Base-by-base conservation (phyloP, 2,329 filamentous ascomycete genomes). In the Orbilia ellipsospora region DNA sequence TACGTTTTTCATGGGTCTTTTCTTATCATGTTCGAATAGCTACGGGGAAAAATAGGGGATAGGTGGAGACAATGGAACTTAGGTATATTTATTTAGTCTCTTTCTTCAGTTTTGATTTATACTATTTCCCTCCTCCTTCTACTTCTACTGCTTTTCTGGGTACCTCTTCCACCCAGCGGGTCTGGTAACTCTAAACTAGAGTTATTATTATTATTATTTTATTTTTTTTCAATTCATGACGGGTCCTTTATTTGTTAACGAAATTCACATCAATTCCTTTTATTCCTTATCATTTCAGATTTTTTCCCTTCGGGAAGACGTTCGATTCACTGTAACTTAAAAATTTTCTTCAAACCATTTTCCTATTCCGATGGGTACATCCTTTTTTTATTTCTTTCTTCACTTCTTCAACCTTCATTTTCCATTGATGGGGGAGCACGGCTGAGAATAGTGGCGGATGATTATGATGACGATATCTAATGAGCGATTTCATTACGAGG, bases 1-100 rank as follows among this genome's bases (percentile, higher is more conserved):
- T 70, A 69, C 60, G 59, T 76, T 65, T 66, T 62, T 36, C 23
- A 50, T 56, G 63, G 54, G 50, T 48, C 31, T 36, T 36, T 23
- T 48, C 63, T 66, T 59, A 62, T 51, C 44, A 63, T 68, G 72
- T 69, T 63, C 54, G 65, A 75, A 64, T 69, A 69, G 59, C 55
- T 69, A 60, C 31, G 64, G 48, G 48, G 44, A 28, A 64, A 75
- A n/a, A 36, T 45, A 64, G 23, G 61, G 56, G 44, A 69, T 44
- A 18, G 51, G 62, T 69, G 65, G 72, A 65, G n/a, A 75, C 61
- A 23, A 45, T 55, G 20, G 52, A 44, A 54, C 51, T 55, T 62
- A 62, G 60, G 67, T 64, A 55, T 16, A 51, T 20, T 50, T 31
- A 54, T 54, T 28, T n/a, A n/a, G 7, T 48, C 4, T 48, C 44